Percentiles rank a stretch among this genome's conserved stretches.
phyloP scores from a whole-genome alignment of 805 yeast genomes.

The Spathaspora boniae region DNA sequence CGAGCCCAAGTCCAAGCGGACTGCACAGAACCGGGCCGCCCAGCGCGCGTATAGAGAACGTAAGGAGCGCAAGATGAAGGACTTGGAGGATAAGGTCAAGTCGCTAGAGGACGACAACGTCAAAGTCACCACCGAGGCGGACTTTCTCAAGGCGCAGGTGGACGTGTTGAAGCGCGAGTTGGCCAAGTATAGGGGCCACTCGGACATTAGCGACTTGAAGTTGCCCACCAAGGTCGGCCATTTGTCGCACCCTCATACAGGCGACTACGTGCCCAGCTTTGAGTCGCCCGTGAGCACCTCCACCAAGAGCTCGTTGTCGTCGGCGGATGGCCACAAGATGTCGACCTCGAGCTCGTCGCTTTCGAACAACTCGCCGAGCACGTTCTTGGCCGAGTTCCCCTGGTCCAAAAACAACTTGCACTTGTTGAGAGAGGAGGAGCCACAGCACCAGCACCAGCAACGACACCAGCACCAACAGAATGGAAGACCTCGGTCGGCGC shows the following conservation, averaged over 20 bases:
- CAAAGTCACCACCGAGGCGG: conserved; percentile 67
- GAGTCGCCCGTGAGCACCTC: conserved; percentile 2
- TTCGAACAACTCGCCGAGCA: conserved; percentile 14
- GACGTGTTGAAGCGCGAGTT: conserved; percentile 70
- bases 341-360: conserved; percentile 5
- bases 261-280: conserved; percentile 15
- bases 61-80: conserved; percentile 82
- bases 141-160: conserved; percentile 73
- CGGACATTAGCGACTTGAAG: conserved; percentile 25
- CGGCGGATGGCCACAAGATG: neutral
- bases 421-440: conserved; percentile 3
- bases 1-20: conserved; percentile 84
- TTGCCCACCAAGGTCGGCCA: conserved; percentile 31
- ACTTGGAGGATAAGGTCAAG: conserved; percentile 74
- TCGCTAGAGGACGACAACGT: conserved; percentile 68
- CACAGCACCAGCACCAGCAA: conserved; percentile 3
- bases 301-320: conserved; percentile 6
- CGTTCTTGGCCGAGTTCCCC: conserved; percentile 58
- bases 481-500: no score
- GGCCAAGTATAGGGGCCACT: conserved; percentile 47
- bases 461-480: conserved; percentile 35
- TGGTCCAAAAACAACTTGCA: conserved; percentile 31
- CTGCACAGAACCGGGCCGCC: conserved; percentile 98
- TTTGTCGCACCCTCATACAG: conserved; percentile 12
- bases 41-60: conserved; percentile 96